phyloP scores from a whole-genome alignment of 83 land plant species.

The Thuja plicata region DNA sequence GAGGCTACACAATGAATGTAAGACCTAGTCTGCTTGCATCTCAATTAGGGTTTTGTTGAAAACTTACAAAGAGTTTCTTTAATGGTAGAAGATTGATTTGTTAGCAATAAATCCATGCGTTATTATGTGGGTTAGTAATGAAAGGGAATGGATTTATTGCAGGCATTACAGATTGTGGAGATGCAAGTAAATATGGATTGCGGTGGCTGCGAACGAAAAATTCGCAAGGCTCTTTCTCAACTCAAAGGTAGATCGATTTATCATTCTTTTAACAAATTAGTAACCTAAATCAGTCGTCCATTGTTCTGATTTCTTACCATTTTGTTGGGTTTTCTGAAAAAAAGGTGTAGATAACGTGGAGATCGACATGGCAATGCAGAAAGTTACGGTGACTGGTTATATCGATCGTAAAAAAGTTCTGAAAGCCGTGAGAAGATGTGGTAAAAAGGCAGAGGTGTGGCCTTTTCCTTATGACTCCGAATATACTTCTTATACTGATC shows the following conservation, averaged over 20 bases:
- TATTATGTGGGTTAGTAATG: too few species aligned
- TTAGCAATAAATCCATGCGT: too few species aligned
- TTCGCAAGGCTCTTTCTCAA: slow-evolving; percentile 1
- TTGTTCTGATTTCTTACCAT: neutral
- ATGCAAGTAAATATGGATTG: slow-evolving; percentile 9
- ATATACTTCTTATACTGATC: slow-evolving; percentile 40
- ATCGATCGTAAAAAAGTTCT: too few species aligned
- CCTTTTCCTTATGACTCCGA: slow-evolving; percentile 47
- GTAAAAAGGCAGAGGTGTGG: slow-evolving; percentile 71
- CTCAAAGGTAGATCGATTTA: neutral
- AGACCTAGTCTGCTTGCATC: too few species aligned
- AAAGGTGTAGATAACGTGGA: slow-evolving; percentile 22
- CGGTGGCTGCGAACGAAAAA: neutral
- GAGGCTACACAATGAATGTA: slow-evolving; percentile 37
- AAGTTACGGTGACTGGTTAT: too few species aligned
- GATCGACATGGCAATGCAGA: too few species aligned
- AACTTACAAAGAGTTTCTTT: too few species aligned
- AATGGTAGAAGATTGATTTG: too few species aligned
- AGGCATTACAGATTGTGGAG: slow-evolving; percentile 8
- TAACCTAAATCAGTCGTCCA: too few species aligned
- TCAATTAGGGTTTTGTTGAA: too few species aligned
- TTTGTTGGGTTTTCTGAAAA: neutral
- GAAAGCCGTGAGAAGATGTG: neutral
- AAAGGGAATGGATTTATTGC: too few species aligned
- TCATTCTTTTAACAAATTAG: too few species aligned